These are phyloP conservation scores for Salix caprea DNA, from an alignment of 345 rosid species.

Conservation along the genomic window DNA sequence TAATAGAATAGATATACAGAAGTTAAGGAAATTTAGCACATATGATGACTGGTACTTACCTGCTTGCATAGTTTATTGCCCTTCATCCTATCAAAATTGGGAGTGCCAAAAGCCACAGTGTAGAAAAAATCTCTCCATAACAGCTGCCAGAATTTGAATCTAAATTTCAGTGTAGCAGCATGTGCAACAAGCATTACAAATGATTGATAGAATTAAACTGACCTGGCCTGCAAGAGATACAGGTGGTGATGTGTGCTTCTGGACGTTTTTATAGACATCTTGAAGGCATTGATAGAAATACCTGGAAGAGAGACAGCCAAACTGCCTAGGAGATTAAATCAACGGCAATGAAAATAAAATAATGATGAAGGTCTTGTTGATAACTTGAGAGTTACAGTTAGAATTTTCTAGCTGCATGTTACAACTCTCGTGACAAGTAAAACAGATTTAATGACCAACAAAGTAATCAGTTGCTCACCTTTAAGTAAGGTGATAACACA, in stretches of 20 bases:
- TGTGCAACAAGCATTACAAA: constrained; percentile 1
- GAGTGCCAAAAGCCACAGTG: constrained; percentile 80
- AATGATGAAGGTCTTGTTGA: background rate
- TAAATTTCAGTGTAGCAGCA: constrained; percentile 15
- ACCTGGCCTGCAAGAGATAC: constrained; percentile 97
- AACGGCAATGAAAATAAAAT: background rate
- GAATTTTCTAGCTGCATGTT: background rate
- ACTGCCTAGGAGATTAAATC: constrained; percentile 49
- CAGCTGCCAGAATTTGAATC: constrained; percentile 39
- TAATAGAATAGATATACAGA: background rate
- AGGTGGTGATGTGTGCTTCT: constrained; percentile 78
- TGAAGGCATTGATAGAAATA: constrained; percentile 80
- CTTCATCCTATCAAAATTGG: constrained; percentile 81
- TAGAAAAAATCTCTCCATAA: constrained; percentile 94
- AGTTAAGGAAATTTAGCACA: background rate
- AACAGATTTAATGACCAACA: background rate
- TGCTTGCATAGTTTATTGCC: constrained; percentile 84
- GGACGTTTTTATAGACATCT: constrained; percentile 52
- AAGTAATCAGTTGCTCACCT: constrained; percentile 48
- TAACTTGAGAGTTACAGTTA: background rate
- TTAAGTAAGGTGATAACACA: constrained; percentile 81
- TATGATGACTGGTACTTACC: constrained; percentile 30
- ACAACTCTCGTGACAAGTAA: background rate
- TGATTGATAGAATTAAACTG: constrained; percentile 11
- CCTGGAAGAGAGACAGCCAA: constrained; percentile 96